These are phyloP conservation scores for Zizania palustris DNA, from an alignment of 202 grass and related monocot species.

Conservation along the genomic window DNA sequence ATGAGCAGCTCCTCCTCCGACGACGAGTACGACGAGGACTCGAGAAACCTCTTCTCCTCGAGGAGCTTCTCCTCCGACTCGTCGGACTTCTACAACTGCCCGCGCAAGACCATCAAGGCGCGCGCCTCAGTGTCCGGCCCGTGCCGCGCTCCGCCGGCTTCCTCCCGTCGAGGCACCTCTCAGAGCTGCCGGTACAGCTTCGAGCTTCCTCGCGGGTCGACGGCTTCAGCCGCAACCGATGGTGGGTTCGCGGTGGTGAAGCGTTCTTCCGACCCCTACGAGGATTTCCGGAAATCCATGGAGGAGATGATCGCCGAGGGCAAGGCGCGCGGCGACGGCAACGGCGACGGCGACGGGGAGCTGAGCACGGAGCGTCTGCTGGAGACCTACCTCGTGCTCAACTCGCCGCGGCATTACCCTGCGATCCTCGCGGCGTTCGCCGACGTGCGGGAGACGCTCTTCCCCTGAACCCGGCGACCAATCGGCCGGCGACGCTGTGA, in stretches of 20 bases:
- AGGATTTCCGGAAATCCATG: slow-evolving; percentile 93
- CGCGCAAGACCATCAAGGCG: slow-evolving; percentile 23
- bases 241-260: slow-evolving; percentile 79
- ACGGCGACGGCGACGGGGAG: slow-evolving; percentile 11
- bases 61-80: slow-evolving; percentile 81
- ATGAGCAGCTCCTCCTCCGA: slow-evolving; percentile 53
- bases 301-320: slow-evolving; percentile 83
- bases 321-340: slow-evolving; percentile 28
- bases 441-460: slow-evolving; percentile 73
- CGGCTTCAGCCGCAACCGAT: slow-evolving; percentile 39
- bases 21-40: slow-evolving; percentile 39
- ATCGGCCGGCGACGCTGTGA: neutral
- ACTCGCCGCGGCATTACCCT: slow-evolving; percentile 78
- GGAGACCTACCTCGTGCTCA: slow-evolving; percentile 78
- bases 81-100: slow-evolving; percentile 69
- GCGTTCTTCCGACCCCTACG: slow-evolving; percentile 70
- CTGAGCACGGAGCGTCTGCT: slow-evolving; percentile 63
- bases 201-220: slow-evolving; percentile 48
- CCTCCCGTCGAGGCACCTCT: slow-evolving; percentile 27
- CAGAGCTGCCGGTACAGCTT: slow-evolving; percentile 59
- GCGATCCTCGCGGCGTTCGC: slow-evolving; percentile 83
- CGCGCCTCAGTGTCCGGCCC: slow-evolving; percentile 58
- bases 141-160: slow-evolving; percentile 15
- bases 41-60: slow-evolving; percentile 69
- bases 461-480: slow-evolving; percentile 35